phyloP scores from a whole-genome alignment of 169 alveolate genomes.

The Fabrea salina region DNA sequence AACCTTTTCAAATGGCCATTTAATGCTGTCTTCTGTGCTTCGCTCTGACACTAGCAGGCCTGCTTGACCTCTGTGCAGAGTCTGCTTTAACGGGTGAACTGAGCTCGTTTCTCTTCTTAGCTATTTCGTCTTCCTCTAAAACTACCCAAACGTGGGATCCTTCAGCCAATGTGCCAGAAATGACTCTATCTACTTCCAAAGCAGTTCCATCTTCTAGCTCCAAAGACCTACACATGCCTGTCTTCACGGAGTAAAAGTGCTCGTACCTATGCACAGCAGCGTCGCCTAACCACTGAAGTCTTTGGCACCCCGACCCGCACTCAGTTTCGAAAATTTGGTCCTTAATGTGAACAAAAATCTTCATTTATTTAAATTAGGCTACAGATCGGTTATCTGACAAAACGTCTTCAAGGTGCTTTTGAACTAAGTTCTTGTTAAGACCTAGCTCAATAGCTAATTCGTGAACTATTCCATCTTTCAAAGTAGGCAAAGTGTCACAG shows the following conservation, averaged over 20 bases:
- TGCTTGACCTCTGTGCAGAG: no score
- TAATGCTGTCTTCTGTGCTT: no score
- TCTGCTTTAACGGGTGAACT: no score
- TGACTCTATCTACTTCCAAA: slow-evolving; percentile 49
- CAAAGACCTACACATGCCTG: slow-evolving; percentile 63
- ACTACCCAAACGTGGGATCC: slow-evolving; percentile 67
- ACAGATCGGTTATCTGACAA: no score
- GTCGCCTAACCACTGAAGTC: slow-evolving; percentile 68
- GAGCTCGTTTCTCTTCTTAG: slow-evolving; percentile 30
- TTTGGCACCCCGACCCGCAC: slow-evolving; percentile 64
- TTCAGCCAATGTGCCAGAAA: slow-evolving; percentile 48
- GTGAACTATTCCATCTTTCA: not conserved
- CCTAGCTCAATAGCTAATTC: slow-evolving; percentile 6
- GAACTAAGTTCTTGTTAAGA: no score
- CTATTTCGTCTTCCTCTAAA: slow-evolving; percentile 43
- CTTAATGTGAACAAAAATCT: slow-evolving; percentile 59
- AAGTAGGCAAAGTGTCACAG: not conserved
- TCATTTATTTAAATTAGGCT: slow-evolving; percentile 31
- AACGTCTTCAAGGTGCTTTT: no score
- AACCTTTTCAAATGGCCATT: no score
- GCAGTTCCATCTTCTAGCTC: slow-evolving; percentile 58
- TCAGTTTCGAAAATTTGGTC: slow-evolving; percentile 50
- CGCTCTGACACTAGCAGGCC: no score
- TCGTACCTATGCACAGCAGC: slow-evolving; percentile 67
- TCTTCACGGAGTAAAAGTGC: slow-evolving; percentile 47